phyloP scores from a whole-genome alignment of 345 rosid genomes.

The Linum tenue region DNA sequence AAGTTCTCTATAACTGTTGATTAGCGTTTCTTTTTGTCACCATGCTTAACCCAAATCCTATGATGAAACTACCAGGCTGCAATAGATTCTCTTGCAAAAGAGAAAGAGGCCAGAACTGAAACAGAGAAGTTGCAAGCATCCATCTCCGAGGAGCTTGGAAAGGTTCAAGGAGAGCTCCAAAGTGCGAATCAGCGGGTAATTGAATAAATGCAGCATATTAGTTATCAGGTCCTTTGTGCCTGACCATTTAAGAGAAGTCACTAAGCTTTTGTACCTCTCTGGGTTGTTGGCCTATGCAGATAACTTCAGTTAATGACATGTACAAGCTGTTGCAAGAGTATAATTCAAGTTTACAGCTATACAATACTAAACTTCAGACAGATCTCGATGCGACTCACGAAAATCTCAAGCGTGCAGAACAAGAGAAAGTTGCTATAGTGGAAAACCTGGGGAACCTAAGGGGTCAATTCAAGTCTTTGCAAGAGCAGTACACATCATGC shows the following conservation, averaged over 20 bases:
- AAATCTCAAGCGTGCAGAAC: constrained; percentile 67
- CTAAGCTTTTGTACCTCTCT: not conserved
- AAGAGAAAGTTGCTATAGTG: constrained; percentile 65
- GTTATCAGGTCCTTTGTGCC: constrained; percentile 4
- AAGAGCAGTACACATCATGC: constrained; percentile 62
- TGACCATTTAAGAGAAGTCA: not conserved
- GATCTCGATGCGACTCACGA: constrained; percentile 82
- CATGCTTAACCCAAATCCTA: not conserved
- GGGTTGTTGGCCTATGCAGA: constrained; percentile 37
- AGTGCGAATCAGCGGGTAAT: constrained; percentile 90
- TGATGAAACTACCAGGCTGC: constrained; percentile 42
- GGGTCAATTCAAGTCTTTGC: constrained; percentile 66
- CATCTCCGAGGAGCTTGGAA: constrained; percentile 69
- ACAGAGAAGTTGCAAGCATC: constrained; percentile 64
- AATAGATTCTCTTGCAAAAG: constrained; percentile 62
- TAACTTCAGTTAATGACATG: constrained; percentile 86
- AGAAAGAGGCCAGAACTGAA: constrained; percentile 61
- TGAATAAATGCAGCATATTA: constrained; percentile 11
- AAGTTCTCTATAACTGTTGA: not conserved
- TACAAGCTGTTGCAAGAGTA: constrained; percentile 91
- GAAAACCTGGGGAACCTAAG: constrained; percentile 65
- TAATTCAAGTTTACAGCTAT: constrained; percentile 87
- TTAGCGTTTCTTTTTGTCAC: not conserved
- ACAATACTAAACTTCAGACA: constrained; percentile 87
- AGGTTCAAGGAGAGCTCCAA: constrained; percentile 77